These are phyloP conservation scores for Apiotrichum porosum DNA, from an alignment of 1,284 basidiomycete genomes.

Conservation along the genomic window DNA sequence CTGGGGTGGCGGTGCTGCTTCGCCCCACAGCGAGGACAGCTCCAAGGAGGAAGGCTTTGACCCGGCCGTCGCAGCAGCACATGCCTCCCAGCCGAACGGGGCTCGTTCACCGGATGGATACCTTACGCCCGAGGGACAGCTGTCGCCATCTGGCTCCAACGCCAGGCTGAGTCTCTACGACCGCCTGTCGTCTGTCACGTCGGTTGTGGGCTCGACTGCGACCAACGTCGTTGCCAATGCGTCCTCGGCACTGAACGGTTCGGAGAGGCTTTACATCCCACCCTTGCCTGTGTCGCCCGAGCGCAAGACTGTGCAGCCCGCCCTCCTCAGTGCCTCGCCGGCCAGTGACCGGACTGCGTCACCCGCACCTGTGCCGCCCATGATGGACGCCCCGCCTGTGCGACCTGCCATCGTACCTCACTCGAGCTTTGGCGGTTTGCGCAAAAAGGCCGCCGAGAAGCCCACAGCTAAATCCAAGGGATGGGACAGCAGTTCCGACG, in stretches of 20 bases:
- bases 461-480: constrained; percentile 1
- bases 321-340: constrained; percentile 2
- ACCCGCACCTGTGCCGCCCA: constrained; percentile 10
- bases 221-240: constrained; percentile 2
- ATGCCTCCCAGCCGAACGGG: no score
- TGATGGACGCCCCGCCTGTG: constrained; percentile 7
- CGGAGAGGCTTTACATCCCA: constrained; percentile 11
- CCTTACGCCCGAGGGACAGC: no score
- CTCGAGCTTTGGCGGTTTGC: constrained; percentile 17
- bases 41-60: constrained; percentile 31
- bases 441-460: constrained; percentile 3
- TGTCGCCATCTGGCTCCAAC: not conserved
- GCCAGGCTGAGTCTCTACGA: constrained; percentile 14
- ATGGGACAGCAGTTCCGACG: constrained; percentile 20
- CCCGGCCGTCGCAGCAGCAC: constrained; percentile 19
- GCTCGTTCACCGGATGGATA: not conserved
- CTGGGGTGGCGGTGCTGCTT: constrained; percentile 13
- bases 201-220: not conserved
- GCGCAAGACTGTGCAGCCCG: not conserved
- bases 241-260: not conserved
- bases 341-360: constrained; percentile 13
- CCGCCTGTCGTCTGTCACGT: constrained; percentile 8
- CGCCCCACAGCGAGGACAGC: not conserved
- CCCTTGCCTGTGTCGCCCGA: constrained; percentile 8
- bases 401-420: constrained; percentile 9